These are phyloP conservation scores for Wickerhamiella siamensis DNA, from an alignment of 805 yeast genomes.

Conservation along the genomic window DNA sequence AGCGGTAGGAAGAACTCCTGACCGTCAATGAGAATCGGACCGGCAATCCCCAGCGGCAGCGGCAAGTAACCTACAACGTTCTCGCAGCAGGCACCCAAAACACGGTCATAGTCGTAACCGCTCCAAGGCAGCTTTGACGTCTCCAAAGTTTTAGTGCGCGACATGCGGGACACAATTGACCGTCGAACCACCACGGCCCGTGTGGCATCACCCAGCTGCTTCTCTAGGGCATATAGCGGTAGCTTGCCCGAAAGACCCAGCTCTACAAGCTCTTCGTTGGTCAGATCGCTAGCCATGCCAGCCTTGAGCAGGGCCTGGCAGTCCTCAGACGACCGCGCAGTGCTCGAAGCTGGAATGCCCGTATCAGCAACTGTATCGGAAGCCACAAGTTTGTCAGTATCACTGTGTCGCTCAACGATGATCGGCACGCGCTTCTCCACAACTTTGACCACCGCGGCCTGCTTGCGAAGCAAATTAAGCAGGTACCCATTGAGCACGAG, in stretches of 20 bases:
- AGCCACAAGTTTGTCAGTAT: conserved; percentile 13
- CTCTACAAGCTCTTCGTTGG: conserved; percentile 57
- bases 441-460: conserved; percentile 18
- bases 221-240: conserved; percentile 89
- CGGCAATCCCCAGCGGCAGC: conserved; percentile 93
- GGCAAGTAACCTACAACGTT: conserved; percentile 96
- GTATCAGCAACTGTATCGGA: conserved; percentile 5
- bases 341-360: conserved; percentile 4
- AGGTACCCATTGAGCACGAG: conserved; percentile 71
- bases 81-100: conserved; percentile 97
- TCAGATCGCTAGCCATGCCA: conserved; percentile 54
- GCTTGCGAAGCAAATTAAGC: conserved; percentile 54
- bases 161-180: conserved; percentile 70
- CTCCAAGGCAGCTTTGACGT: conserved; percentile 61
- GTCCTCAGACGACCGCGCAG: conserved; percentile 36
- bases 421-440: conserved; percentile 24
- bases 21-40: conserved; percentile 87
- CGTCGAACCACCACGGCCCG: conserved; percentile 93
- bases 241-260: conserved; percentile 63
- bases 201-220: conserved; percentile 72
- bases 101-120: conserved; percentile 85
- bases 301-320: conserved; percentile 47
- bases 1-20: conserved; percentile 83
- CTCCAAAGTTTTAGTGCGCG: conserved; percentile 68
- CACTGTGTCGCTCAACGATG: conserved; percentile 15